Conservation (phyloP, 176 grass and related monocot genomes). For the Phoenix roebelenii region DNA sequence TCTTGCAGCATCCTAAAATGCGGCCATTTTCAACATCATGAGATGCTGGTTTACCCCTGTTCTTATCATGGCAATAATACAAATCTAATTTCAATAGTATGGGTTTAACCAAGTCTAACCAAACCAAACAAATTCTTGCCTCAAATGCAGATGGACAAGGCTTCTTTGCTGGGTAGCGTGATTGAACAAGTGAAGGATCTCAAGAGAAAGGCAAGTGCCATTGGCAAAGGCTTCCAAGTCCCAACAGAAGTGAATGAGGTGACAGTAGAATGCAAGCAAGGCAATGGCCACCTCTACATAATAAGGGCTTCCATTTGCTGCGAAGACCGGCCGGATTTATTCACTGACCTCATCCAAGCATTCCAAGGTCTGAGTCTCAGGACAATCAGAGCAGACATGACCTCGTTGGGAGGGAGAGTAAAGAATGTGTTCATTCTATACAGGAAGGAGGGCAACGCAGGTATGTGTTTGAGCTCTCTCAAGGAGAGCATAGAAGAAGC, state of each 20-base stretch:
- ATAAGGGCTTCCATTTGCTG: constrained; percentile 17
- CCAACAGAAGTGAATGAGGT: constrained; percentile 8
- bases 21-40: too few relatives aligned
- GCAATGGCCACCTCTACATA: constrained; percentile 2
- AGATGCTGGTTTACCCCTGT: too few relatives aligned
- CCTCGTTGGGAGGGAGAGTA: constrained; percentile 1
- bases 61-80: too few relatives aligned
- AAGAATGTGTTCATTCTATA: constrained; percentile 8
- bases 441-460: neutral
- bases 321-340: constrained; percentile 6
- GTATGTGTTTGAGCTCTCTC: neutral
- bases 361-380: constrained; percentile 1
- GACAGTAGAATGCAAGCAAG: neutral
- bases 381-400: constrained; percentile 9
- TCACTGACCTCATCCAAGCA: neutral
- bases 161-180: constrained; percentile 48
- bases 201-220: constrained; percentile 31
- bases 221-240: neutral
- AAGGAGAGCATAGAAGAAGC: constrained; percentile 5
- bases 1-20: too few relatives aligned
- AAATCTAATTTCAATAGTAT: too few relatives aligned
- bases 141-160: constrained; percentile 57
- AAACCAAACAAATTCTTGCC: neutral
- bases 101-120: too few relatives aligned
- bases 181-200: constrained; percentile 55